Evolutionary conservation across 129 eudicot genomes (phyloP), one percentile per base, ranked within the genome.

Genomic region (Erigeron canadensis): DNA sequence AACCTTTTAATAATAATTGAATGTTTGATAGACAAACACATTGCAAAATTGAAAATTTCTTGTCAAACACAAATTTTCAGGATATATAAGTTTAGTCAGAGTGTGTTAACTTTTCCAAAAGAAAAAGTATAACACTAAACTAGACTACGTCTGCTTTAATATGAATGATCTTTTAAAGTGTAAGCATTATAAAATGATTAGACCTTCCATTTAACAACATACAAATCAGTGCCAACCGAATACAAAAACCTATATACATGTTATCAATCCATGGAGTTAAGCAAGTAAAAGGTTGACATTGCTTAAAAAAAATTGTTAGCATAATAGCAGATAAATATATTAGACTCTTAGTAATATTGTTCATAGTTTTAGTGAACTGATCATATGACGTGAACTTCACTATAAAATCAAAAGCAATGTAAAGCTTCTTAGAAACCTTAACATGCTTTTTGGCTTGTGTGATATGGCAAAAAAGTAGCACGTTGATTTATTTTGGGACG

Each of bases 71-170:
- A 8, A 64, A 16, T 64, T 64, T 64, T 17, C 5, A 10, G n/a
- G 37, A 41, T 64, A 63, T 40, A 34, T n/a, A 60, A 60, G n/a
- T 60, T 60, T 60, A 42, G 34, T 39, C 28, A 58, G 40, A 11
- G 12, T 60, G 39, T 10, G 19, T 28, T 28, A 28, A 16, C 12
- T 60, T 21, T 60, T 60, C 39, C 39, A 23, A 60, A 60, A 60
- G 44, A 60, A 39, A 39, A 28, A 63, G 46, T 39, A 17, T 64
- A 17, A 53, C 7, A 53, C 21, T 53, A n/a, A 53, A 64, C 7
- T 63, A 63, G 50, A 21, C 21, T 63, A 16, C 16, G 7, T 11
- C n/a, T 42, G 53, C 50, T 42, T 42, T 42, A 42, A 15, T 11
- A 43, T 43, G 12, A 65, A 19, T 40, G 34, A 28, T 28, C 34